Conservation (phyloP, 345 rosid species). For the Combretum micranthum region DNA sequence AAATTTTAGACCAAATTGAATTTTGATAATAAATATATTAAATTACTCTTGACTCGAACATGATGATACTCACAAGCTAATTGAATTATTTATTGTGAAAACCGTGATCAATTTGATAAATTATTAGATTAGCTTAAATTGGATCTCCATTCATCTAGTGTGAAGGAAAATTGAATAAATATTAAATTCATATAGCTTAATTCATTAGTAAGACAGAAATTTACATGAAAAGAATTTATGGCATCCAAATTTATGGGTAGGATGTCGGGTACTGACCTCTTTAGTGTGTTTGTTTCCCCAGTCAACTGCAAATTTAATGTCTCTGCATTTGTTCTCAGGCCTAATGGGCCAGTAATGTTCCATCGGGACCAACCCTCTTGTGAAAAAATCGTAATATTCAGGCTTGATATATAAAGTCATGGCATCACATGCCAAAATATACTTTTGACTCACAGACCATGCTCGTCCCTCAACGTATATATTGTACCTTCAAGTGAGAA, state of each 20-base stretch:
- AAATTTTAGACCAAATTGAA: too few relatives aligned
- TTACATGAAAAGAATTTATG: neutral
- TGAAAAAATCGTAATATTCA: slow-evolving; percentile 32
- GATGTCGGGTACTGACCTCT: slow-evolving; percentile 13
- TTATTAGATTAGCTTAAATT: too few relatives aligned
- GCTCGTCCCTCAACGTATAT: slow-evolving; percentile 40
- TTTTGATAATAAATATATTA: too few relatives aligned
- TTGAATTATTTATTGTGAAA: too few relatives aligned
- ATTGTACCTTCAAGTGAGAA: slow-evolving; percentile 27
- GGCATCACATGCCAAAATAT: slow-evolving; percentile 40
- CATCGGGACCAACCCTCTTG: slow-evolving; percentile 35
- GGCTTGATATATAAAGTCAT: slow-evolving; percentile 29
- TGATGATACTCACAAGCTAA: too few relatives aligned
- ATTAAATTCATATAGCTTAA: too few relatives aligned
- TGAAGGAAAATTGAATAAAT: too few relatives aligned
- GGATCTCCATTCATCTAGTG: too few relatives aligned
- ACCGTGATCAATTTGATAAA: too few relatives aligned
- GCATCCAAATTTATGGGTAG: neutral
- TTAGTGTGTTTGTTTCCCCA: slow-evolving; percentile 40
- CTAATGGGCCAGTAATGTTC: slow-evolving; percentile 48
- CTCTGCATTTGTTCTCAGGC: slow-evolving; percentile 22
- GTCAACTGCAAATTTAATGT: slow-evolving; percentile 40
- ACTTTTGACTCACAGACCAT: slow-evolving; percentile 51
- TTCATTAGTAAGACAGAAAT: neutral
- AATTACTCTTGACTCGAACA: too few relatives aligned